Evolutionary conservation across 1,139 yeast genomes (phyloP).

Genomic region (Blastobotrys illinoisensis): DNA sequence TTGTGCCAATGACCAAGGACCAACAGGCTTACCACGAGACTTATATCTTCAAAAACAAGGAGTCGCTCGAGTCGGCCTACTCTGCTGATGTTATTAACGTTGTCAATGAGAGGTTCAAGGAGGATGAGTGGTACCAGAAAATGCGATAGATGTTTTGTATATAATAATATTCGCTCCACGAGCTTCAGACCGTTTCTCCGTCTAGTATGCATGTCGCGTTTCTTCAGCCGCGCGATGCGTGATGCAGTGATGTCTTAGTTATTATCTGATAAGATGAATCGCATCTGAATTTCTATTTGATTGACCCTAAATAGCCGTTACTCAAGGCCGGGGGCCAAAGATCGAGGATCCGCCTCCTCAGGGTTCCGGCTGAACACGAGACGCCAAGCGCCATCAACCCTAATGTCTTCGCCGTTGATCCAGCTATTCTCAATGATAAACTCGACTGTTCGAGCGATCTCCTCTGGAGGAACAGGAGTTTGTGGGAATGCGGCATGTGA

Average conservation of each 20-base stretch:
- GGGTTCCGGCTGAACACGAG: conserved; percentile 1
- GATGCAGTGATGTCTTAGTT: not conserved
- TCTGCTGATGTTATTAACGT: conserved; percentile 50
- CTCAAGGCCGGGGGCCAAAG: conserved; percentile 4
- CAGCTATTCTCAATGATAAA: conserved; percentile 16
- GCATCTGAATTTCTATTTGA: too few relatives aligned
- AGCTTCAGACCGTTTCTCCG: not conserved
- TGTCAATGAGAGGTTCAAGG: conserved; percentile 60
- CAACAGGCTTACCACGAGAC: conserved; percentile 79
- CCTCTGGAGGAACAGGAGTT: conserved; percentile 15
- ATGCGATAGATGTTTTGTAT: conserved; percentile 18
- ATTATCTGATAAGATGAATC: too few relatives aligned
- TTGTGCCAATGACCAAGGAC: conserved; percentile 82
- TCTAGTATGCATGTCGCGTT: too few relatives aligned
- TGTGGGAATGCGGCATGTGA: conserved; percentile 17
- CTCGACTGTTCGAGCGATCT: conserved; percentile 15
- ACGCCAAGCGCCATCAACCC: conserved; percentile 19
- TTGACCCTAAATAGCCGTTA: too few relatives aligned
- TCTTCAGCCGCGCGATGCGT: too few relatives aligned
- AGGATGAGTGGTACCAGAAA: conserved; percentile 53
- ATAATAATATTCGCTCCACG: not conserved
- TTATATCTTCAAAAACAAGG: conserved; percentile 62
- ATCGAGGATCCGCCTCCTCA: conserved; percentile 1
- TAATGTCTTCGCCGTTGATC: conserved; percentile 17
- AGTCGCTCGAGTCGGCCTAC: conserved; percentile 58